These are phyloP conservation scores for Russula earlei DNA, from an alignment of 768 basidiomycete species.

Conservation along the genomic window DNA sequence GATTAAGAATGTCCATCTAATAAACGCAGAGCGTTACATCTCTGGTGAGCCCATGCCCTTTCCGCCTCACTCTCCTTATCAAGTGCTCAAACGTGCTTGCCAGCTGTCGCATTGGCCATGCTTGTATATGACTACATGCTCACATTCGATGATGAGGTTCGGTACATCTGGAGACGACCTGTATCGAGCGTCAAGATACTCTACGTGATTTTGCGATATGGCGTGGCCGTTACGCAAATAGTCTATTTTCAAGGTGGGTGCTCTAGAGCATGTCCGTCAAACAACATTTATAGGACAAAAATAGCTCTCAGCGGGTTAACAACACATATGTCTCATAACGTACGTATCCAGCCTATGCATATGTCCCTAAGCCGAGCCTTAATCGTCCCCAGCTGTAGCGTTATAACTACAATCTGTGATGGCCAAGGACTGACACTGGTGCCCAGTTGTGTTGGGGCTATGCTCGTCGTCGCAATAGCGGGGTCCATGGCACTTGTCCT, in stretches of 20 bases:
- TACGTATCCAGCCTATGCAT: not conserved
- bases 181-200: slow-evolving; percentile 30
- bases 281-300: not conserved
- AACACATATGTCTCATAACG: not conserved
- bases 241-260: slow-evolving; percentile 25
- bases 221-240: slow-evolving; percentile 25
- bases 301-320: slow-evolving; percentile 6
- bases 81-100: not conserved
- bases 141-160: slow-evolving; percentile 33
- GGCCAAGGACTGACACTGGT: not conserved
- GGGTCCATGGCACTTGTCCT: slow-evolving; percentile 28
- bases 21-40: slow-evolving; percentile 5
- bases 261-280: not conserved
- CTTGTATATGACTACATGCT: slow-evolving; percentile 37
- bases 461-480: slow-evolving; percentile 1
- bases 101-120: slow-evolving; percentile 29
- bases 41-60: not conserved
- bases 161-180: slow-evolving; percentile 34
- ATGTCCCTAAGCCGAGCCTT: not conserved
- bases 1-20: not conserved
- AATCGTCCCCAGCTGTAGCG: not conserved
- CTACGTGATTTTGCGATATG: slow-evolving; percentile 35
- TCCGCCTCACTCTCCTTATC: not conserved
- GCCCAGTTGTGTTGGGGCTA: slow-evolving; percentile 2
- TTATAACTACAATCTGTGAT: not conserved